These are phyloP conservation scores for Brassica hybrid DNA, from an alignment of 441 rosid species.

Conservation along the genomic window DNA sequence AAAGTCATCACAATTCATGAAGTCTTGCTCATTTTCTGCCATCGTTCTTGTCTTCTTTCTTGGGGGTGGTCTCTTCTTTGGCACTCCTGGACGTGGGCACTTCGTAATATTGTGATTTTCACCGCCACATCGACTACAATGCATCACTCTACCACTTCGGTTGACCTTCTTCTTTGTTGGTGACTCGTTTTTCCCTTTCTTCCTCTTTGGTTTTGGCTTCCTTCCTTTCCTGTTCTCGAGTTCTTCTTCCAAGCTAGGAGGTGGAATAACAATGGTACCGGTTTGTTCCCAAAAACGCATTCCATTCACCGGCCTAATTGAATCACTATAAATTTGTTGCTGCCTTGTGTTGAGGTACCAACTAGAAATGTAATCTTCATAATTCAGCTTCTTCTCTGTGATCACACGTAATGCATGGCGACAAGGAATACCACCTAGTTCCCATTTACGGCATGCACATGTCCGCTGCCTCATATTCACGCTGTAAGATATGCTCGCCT, in stretches of 20 bases:
- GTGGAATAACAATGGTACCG: neutral
- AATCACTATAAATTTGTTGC: neutral
- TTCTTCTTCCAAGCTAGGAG: neutral
- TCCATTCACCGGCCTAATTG: neutral
- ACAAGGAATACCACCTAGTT: neutral
- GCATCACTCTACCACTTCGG: neutral
- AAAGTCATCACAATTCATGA: neutral
- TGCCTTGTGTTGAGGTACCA: neutral
- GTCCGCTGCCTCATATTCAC: no score
- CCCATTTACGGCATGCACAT: no score
- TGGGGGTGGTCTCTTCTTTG: neutral
- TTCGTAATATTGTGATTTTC: neutral
- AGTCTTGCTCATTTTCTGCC: neutral
- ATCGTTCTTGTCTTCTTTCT: neutral
- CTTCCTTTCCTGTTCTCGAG: neutral
- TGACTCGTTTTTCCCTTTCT: neutral
- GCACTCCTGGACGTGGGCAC: neutral
- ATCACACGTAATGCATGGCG: neutral
- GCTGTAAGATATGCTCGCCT: no score
- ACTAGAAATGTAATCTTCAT: neutral
- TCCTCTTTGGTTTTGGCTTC: neutral
- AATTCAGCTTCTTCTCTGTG: neutral
- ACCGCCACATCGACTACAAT: neutral
- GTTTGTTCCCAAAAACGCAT: neutral
- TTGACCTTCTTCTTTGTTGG: neutral